Conservation (phyloP, 2,329 filamentous ascomycete species). For the Alternaria gansuensis region DNA sequence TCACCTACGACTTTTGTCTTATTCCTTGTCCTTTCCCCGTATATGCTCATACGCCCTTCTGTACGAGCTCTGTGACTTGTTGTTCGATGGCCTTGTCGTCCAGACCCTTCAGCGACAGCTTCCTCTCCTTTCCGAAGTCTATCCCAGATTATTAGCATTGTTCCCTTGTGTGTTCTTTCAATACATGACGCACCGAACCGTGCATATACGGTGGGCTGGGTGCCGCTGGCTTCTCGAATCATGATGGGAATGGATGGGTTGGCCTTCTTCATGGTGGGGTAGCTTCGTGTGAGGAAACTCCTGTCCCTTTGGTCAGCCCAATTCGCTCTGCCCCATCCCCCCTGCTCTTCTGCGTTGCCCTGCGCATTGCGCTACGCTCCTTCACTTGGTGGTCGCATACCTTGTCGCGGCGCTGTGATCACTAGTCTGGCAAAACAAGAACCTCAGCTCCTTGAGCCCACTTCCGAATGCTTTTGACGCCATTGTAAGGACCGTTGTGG, state of each 20-base stretch:
- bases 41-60: constrained; percentile 40
- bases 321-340: neutral
- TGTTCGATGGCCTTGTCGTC: constrained; percentile 76
- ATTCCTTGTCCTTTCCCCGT: neutral
- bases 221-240: constrained; percentile 88
- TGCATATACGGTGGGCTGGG: constrained; percentile 85
- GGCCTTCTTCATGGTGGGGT: constrained; percentile 99
- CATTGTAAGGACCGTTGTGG: constrained; percentile 65
- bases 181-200: constrained; percentile 76
- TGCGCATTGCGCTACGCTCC: constrained; percentile 9
- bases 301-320: constrained; percentile 58
- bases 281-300: constrained; percentile 87
- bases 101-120: constrained; percentile 70
- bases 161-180: neutral
- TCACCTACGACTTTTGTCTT: neutral
- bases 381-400: constrained; percentile 59
- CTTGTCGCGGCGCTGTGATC: constrained; percentile 88
- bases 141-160: constrained; percentile 2
- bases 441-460: constrained; percentile 91
- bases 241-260: constrained; percentile 94
- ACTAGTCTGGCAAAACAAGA: constrained; percentile 94
- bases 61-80: constrained; percentile 70
- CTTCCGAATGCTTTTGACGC: constrained; percentile 88
- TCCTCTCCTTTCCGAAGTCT: constrained; percentile 75
- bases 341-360: neutral